phyloP scores from a whole-genome alignment of 805 yeast genomes.

The Ogataea wickerhamii region DNA sequence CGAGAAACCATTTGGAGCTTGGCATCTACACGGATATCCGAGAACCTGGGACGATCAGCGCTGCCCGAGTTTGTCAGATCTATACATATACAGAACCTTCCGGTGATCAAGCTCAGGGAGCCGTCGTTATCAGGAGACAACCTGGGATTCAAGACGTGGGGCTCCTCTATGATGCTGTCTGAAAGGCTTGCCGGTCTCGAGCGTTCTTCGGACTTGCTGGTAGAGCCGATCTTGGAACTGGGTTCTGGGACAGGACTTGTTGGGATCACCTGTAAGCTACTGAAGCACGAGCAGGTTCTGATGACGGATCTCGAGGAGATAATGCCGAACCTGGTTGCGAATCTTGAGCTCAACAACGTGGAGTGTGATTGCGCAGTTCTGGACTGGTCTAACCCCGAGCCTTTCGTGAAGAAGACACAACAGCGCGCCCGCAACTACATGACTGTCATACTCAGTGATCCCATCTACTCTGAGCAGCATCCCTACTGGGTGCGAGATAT shows the following conservation, averaged over 20 bases:
- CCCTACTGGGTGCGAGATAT: constrained; percentile 69
- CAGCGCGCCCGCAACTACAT: constrained; percentile 35
- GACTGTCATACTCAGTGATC: constrained; percentile 77
- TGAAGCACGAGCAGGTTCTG: constrained; percentile 44
- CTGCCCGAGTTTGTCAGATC: constrained; percentile 66
- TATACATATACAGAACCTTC: constrained; percentile 40
- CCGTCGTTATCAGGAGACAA: constrained; percentile 87
- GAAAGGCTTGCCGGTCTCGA: constrained; percentile 40
- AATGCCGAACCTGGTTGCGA: constrained; percentile 59
- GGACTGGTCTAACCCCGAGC: constrained; percentile 73
- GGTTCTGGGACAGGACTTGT: constrained; percentile 95
- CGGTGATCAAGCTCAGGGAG: constrained; percentile 52
- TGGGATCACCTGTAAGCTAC: constrained; percentile 62
- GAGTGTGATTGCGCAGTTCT: constrained; percentile 39
- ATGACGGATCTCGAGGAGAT: constrained; percentile 83
- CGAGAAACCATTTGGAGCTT: constrained; percentile 44
- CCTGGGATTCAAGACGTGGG: constrained; percentile 95
- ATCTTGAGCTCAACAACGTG: constrained; percentile 51
- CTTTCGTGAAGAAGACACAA: constrained; percentile 20
- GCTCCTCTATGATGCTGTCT: constrained; percentile 74
- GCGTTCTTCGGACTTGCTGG: constrained; percentile 14
- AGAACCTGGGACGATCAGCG: constrained; percentile 82
- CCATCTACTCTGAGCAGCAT: constrained; percentile 79
- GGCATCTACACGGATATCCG: constrained; percentile 68
- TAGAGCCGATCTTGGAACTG: constrained; percentile 56